Evolutionary conservation across 345 rosid species (phyloP), one percentile per base, ranked within the genome.

Genomic region (Diplotaxis tenuifolia): DNA sequence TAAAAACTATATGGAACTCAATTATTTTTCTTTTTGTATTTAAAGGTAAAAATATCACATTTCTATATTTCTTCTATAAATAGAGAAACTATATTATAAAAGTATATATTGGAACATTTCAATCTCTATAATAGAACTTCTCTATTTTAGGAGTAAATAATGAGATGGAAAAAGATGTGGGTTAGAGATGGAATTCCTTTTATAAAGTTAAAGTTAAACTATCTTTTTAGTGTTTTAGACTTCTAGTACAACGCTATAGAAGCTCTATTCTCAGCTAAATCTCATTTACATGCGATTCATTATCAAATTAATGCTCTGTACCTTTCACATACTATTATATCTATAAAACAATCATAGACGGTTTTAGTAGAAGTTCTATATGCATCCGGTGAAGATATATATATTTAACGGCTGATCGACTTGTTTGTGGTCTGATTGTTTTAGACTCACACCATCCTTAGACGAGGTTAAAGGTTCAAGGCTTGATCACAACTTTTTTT

Each of bases 211-310:
- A 58, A 75, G 62, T 49, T 66, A 59, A 21, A 50, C 5, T 11
- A 59, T 58, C 67, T 58, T 74, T 34, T 31, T 74, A 74, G 73
- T 36, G 52, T 23, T 50, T 8, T 34, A 72, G 42, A 71, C 7
- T 25, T 38, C 11, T 68, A 36, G 47, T 50, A 57, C 59, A 31
- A 25, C 14, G 22, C 54, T 67, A 3, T 23, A 49, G 10, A 67
- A 67, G 34, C 47, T 60, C 45, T 67, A 32, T 20, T 21, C 19
- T 29, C 5, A 31, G 16, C 27, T 21, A 45, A 66, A 66, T 15
- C 53, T 66, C 72, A 34, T 65, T 65, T 65, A 55, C 57, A 65
- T 65, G 16, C 59, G 19, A 56, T 45, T 31, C 31, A 15, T 45
- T 45, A 45, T n/a, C 7, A 6, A n/a, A 42, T 42, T 29, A 27